Evolutionary conservation across 768 basidiomycete genomes (phyloP), one percentile per base, ranked within the genome.

Genomic region (Mycena vitilis): DNA sequence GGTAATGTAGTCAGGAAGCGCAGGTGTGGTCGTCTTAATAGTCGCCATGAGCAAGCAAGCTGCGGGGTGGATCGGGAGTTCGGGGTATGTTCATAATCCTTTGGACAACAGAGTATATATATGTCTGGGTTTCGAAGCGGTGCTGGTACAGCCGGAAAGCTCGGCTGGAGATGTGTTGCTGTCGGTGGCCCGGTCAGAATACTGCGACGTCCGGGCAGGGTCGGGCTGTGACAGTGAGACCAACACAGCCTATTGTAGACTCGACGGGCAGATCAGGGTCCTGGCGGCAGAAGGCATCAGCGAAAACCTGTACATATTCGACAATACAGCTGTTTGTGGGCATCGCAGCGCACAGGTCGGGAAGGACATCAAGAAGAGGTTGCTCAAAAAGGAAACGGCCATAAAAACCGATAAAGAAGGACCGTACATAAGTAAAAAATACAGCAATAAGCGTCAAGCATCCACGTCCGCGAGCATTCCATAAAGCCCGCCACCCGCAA

Each of bases 1-100:
- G 20, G 85, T 88, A 65, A 89, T 76, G 60, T 88, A 79, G 45
- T 88, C 85, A 7, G 81, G 72, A 13, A 80, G 78, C 5, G 76
- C 67, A 6, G 73, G 65, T 7, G 67, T 69, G 5, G 71, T 42
- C 10, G 73, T 70, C 54, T 71, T 72, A 42, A 71, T 73, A 12
- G 62, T 68, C 47, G 71, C 71, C 70, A 69, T 70, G 59, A 36
- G 30, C 36, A n/a, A 56, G 20, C 18, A 25, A 30, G 40, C 10
- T 15, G 7, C 36, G 45, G 16, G 36, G 45, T 38, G 47, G 63
- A 40, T n/a, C 22, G 48, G 23, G 5, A 1, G 60, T 60, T 44
- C 42, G 42, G 34, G 22, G 47, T 63, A 23, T 61, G 40, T 40
- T 59, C 10, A 25, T 52, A 52, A n/a, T 60, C 65, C 30, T 40